These are phyloP conservation scores for Boletus tomentosulus DNA, from an alignment of 768 basidiomycete species.

Conservation along the genomic window DNA sequence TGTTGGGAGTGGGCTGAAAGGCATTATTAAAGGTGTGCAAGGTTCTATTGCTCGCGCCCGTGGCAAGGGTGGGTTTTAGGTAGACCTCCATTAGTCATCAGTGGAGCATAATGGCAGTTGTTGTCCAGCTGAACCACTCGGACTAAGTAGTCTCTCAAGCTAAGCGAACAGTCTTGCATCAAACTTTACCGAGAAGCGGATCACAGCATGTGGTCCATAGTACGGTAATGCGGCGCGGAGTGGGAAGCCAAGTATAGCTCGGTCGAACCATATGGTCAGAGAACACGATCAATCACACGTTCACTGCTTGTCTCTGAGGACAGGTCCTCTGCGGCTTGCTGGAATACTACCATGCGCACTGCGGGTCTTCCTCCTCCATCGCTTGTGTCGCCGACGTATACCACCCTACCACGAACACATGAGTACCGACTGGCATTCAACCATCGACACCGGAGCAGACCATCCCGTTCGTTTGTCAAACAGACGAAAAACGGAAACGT, in stretches of 20 bases:
- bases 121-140: not conserved
- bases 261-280: conserved; percentile 26
- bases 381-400: conserved; percentile 47
- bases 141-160: not conserved
- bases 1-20: conserved; percentile 34
- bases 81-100: conserved; percentile 11
- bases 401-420: conserved; percentile 47
- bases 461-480: conserved; percentile 52
- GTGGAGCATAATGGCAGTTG: not conserved
- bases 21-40: conserved; percentile 39
- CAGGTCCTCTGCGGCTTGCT: conserved; percentile 12
- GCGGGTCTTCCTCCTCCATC: conserved; percentile 45
- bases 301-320: conserved; percentile 1
- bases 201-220: conserved; percentile 3
- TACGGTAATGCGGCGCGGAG: conserved; percentile 22
- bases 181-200: not conserved
- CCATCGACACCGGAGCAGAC: conserved; percentile 36
- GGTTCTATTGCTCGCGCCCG: conserved; percentile 41
- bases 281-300: conserved; percentile 22
- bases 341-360: conserved; percentile 45
- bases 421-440: conserved; percentile 52
- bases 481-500: conserved; percentile 51
- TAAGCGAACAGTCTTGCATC: not conserved
- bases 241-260: conserved; percentile 34
- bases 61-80: conserved; percentile 39